Base-by-base conservation (phyloP, 352 stramenopile genomes). In the Pythium myriotylum region DNA sequence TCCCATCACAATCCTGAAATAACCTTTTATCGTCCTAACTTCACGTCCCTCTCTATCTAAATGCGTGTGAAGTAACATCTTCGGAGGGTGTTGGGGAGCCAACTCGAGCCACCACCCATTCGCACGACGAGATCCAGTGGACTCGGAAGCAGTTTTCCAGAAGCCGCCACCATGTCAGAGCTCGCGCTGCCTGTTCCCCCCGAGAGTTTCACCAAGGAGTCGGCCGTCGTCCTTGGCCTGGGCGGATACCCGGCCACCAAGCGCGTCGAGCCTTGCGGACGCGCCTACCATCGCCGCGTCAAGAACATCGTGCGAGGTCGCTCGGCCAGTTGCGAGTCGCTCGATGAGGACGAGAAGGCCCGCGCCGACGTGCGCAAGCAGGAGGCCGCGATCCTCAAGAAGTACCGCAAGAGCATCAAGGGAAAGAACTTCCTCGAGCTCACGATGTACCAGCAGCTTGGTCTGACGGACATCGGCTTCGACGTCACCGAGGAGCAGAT, bases 361-460 rank as follows among this genome's bases (percentile, higher is more conserved):
- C 81, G 82, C 52, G 77, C 87, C 41, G 70, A 72, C n/a, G 61
- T 79, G 55, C 77, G 79, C 55, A 88, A 88, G 67, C 60, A 87
- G 55, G 85, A 94, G 55, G 85, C 80, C 40, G 72, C 66, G 6
- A 75, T 88, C 22, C 65, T 94, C 14, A 77, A 76, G 52, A 94
- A 94, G 70, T 94, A 94, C 70, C 76, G 79, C 56, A 89, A 89
- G 70, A 88, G 74, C 59, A 83, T 94, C 59, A 77, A 76, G 40
- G 83, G 83, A 60, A 94, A 92, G 71, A 90, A 79, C 68, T 94
- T 94, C 65, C 17, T 86, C 56, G 79, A 92, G 26, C 68, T 94
- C 32, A 94, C 85, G 26, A 94, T 94, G 85, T 94, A 94, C 75
- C 76, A 94, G 78, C 85, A 94, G 68, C 70, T 94, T 54, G 85